phyloP scores from a whole-genome alignment of 768 basidiomycete species.

The Psilocybe subaeruginosa region DNA sequence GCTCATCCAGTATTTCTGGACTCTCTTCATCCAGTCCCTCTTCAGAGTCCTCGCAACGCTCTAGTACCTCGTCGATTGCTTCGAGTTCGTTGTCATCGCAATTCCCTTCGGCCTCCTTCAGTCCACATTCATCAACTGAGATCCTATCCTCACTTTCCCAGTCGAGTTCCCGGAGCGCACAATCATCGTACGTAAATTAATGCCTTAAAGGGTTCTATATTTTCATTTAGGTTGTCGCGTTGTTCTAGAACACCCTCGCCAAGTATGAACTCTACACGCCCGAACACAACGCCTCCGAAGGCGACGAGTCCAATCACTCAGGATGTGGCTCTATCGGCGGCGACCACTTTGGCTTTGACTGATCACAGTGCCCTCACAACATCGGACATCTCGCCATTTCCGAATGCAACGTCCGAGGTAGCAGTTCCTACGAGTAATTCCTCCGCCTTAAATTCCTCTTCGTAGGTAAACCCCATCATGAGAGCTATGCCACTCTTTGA shows the following conservation, averaged over 20 bases:
- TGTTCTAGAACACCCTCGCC: not conserved
- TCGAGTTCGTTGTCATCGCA: not conserved
- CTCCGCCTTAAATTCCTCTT: slow-evolving; percentile 15
- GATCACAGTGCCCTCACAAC: slow-evolving; percentile 1
- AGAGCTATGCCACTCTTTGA: slow-evolving; percentile 4
- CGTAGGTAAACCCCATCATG: slow-evolving; percentile 16
- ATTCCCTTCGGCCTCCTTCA: slow-evolving; percentile 6
- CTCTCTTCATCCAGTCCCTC: slow-evolving; percentile 2
- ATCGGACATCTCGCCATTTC: not conserved
- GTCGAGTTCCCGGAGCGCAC: slow-evolving; percentile 3
- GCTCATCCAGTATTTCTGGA: slow-evolving; percentile 1
- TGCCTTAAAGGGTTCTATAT: not conserved
- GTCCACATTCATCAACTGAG: slow-evolving; percentile 1
- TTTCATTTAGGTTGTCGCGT: slow-evolving; percentile 2
- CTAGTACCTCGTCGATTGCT: not conserved
- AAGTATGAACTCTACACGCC: not conserved
- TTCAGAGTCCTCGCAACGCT: not conserved
- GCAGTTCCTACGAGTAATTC: not conserved
- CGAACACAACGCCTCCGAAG: not conserved
- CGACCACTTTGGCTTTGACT: slow-evolving; percentile 9
- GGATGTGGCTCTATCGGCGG: not conserved
- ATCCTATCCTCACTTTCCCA: not conserved
- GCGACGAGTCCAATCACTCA: not conserved
- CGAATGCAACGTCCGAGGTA: not conserved
- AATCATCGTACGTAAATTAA: slow-evolving; percentile 7